phyloP scores from a whole-genome alignment of 2,329 filamentous ascomycete genomes.

The Lasiodiplodia sp. region DNA sequence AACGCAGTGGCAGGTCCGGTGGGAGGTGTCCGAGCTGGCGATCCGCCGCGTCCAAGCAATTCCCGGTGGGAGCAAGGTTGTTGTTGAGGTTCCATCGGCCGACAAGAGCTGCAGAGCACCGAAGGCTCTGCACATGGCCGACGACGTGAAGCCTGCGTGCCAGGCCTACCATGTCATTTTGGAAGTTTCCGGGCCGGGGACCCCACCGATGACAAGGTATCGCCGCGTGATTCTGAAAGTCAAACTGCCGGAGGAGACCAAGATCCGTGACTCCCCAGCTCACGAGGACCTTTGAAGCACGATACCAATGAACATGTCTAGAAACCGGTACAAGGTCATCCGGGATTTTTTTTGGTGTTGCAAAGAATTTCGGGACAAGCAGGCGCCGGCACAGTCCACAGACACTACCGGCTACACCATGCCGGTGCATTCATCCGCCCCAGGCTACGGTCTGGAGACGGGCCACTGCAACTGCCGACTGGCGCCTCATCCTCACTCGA shows the following conservation, averaged over 20 bases:
- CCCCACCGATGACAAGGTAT: slow-evolving; percentile 56
- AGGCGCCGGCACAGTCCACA: background rate
- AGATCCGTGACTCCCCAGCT: background rate
- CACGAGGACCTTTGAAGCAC: slow-evolving; percentile 10
- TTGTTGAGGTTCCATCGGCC: slow-evolving; percentile 51
- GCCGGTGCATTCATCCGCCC: background rate
- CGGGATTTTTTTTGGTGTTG: background rate
- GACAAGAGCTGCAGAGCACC: slow-evolving; percentile 52
- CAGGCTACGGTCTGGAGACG: background rate
- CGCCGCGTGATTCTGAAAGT: slow-evolving; percentile 52
- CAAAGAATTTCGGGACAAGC: background rate
- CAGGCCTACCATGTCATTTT: slow-evolving; percentile 59
- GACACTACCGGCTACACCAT: background rate
- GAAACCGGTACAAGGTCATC: background rate
- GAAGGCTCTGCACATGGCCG: slow-evolving; percentile 38
- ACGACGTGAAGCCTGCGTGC: slow-evolving; percentile 48
- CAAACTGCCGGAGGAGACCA: background rate
- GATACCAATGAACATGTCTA: background rate
- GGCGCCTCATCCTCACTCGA: slow-evolving; percentile 7
- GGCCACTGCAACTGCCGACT: slow-evolving; percentile 12
- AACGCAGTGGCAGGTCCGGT: slow-evolving; percentile 52
- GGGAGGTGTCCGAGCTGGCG: slow-evolving; percentile 50
- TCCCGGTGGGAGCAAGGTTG: slow-evolving; percentile 37
- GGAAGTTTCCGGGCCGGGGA: slow-evolving; percentile 56
- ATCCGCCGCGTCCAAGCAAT: slow-evolving; percentile 41